Evolutionary conservation across 1,139 yeast genomes (phyloP), one percentile per base, ranked within the genome.

Genomic region (Nakaseomyces kungkrabaensis): DNA sequence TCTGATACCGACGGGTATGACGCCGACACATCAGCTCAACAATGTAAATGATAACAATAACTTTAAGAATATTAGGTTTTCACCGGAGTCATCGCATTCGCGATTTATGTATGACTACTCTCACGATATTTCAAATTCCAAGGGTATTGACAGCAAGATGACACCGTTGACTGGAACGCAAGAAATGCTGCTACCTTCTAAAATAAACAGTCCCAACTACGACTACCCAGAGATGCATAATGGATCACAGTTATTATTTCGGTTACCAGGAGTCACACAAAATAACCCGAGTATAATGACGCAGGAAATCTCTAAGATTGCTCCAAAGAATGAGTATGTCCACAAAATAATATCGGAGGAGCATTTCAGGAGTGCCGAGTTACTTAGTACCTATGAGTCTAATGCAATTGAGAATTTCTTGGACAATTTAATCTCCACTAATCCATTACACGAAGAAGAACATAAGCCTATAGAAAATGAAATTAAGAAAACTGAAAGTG

Each of bases 341-440:
- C 38, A 36, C 13, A 38, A 38, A 11, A 25, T 26, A n/a, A 31
- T 32, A 1, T 24, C 24, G 13, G 49, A 46, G n/a, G 46, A 43
- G 7, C 46, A 41, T 25, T 41, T 43, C 25, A 42, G 51, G 8
- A 52, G 47, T 32, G 51, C 54, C 8, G 58, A 57, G 13, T 52
- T 65, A 36, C 50, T 65, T 48, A 65, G 67, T 46, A 54, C 61
- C 10, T 54, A 58, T 49, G 69, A 65, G 49, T 60, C 68, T 4
- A 54, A 57, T 52, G 68, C 67, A 3, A 65, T 65, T 40, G 67
- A 63, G 45, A 55, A 57, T 38, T 65, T 65, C 43, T 50, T 65
- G 41, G 67, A 65, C 46, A 60, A 61, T 37, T 48, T 65, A 24
- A 50, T 65, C 31, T 36, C 48, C 10, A 32, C 46, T 10, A 22